phyloP scores from a whole-genome alignment of 202 grass and related monocot species.

The Schoenoplectus tabernaemontani region DNA sequence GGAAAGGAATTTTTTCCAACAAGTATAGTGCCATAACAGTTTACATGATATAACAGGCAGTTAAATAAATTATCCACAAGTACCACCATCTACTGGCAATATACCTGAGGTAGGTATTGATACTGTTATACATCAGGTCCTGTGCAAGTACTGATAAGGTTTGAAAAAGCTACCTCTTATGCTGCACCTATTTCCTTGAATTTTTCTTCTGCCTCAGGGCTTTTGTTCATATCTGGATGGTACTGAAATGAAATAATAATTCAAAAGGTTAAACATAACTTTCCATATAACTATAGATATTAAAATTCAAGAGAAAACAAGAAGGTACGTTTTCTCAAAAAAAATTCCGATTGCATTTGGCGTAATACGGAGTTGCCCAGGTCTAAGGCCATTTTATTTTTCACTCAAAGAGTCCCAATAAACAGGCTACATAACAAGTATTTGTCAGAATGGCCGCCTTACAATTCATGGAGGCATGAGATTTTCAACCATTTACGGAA shows the following conservation, averaged over 20 bases:
- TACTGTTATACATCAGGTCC: background rate
- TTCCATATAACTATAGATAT: background rate
- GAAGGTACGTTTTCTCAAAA: background rate
- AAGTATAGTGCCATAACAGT: constrained; percentile 1
- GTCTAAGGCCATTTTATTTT: background rate
- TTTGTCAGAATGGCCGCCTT: background rate
- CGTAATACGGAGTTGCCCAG: background rate
- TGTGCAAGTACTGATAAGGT: background rate
- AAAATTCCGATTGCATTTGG: background rate
- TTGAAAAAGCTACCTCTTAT: constrained; percentile 62
- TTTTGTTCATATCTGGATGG: constrained; percentile 94
- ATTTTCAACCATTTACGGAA: background rate
- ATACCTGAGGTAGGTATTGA: constrained; percentile 1
- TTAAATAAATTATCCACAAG: background rate
- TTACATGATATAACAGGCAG: background rate
- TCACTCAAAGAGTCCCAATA: background rate
- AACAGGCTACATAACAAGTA: background rate
- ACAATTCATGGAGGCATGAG: background rate
- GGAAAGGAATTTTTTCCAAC: background rate
- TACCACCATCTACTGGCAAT: background rate
- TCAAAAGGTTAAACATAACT: constrained; percentile 12
- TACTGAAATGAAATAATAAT: constrained; percentile 37
- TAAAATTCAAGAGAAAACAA: background rate
- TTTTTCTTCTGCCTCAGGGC: constrained; percentile 77
- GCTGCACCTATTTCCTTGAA: constrained; percentile 97